A percentile compares a stretch with the other conserved stretches of the same genome.
These are phyloP conservation scores for Isatis tinctoria DNA, from an alignment of 345 rosid genomes.

Conservation along the genomic window DNA sequence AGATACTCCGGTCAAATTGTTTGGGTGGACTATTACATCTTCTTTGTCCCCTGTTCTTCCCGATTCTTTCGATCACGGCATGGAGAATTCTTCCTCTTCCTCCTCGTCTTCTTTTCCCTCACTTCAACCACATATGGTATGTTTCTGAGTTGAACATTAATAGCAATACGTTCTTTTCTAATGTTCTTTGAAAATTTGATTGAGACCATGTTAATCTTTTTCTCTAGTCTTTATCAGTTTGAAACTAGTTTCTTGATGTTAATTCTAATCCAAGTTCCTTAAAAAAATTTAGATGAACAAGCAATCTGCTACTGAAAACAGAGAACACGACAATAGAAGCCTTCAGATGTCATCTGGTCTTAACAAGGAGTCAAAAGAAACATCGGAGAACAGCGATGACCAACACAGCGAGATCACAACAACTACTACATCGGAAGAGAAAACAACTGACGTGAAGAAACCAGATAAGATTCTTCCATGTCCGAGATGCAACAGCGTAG, in stretches of 20 bases:
- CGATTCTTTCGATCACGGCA: background rate
- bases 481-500: constrained; percentile 75
- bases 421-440: constrained; percentile 33
- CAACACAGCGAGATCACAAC: constrained; percentile 42
- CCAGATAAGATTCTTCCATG: constrained; percentile 71
- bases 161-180: background rate
- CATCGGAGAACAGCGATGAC: constrained; percentile 34
- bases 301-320: background rate
- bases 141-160: background rate
- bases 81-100: background rate
- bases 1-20: constrained; percentile 19
- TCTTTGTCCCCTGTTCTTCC: background rate
- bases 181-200: background rate
- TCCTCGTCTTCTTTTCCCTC: constrained; percentile 13
- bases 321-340: background rate
- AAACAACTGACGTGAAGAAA: constrained; percentile 40
- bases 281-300: constrained; percentile 10
- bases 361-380: constrained; percentile 30
- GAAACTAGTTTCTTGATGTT: too few relatives aligned
- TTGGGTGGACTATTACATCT: constrained; percentile 26
- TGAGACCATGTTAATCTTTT: background rate
- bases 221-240: too few relatives aligned
- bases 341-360: constrained; percentile 16
- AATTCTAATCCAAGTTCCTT: constrained; percentile 1
- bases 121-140: constrained; percentile 22